Percentiles rank a stretch among this genome's conserved stretches.
These are phyloP conservation scores for Hamamelis virginiana DNA, from an alignment of 164 flowering plant species.

Conservation along the genomic window DNA sequence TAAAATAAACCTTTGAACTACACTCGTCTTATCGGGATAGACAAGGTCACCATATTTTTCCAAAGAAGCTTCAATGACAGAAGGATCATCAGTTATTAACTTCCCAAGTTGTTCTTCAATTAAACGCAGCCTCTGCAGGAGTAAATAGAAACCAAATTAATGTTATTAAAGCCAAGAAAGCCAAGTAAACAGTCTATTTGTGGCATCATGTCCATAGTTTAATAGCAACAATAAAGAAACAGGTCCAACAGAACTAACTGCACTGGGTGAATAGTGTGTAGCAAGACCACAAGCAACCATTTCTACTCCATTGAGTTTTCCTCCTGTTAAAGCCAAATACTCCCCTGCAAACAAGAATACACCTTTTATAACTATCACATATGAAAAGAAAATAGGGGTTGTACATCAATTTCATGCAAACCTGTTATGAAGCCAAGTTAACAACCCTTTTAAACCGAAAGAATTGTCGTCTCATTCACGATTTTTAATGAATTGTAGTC, in stretches of 20 bases:
- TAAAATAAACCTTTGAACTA: constrained; percentile 32
- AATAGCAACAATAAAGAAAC: background rate
- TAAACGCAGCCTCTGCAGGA: constrained; percentile 28
- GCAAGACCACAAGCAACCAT: constrained; percentile 55
- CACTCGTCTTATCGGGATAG: constrained; percentile 29
- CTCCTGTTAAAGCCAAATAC: constrained; percentile 46
- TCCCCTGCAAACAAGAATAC: constrained; percentile 33
- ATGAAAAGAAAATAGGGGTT: background rate
- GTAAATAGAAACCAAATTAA: background rate
- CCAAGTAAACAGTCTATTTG: too few relatives aligned
- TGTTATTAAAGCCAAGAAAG: constrained; percentile 2
- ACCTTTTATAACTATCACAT: background rate
- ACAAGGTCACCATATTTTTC: constrained; percentile 33
- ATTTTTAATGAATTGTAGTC: too few relatives aligned
- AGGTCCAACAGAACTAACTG: constrained; percentile 19
- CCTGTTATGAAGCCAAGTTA: too few relatives aligned
- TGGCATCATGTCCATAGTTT: too few relatives aligned
- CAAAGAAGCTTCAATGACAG: constrained; percentile 37
- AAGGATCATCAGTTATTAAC: constrained; percentile 52
- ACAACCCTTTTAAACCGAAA: too few relatives aligned
- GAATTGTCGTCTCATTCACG: too few relatives aligned
- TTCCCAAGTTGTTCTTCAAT: constrained; percentile 42
- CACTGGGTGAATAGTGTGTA: constrained; percentile 34
- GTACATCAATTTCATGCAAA: background rate
- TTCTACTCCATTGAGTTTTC: constrained; percentile 41